Evolutionary conservation across 1,284 basidiomycete species (phyloP), one percentile per base, ranked within the genome.

Genomic region (Golubevia pallescens): DNA sequence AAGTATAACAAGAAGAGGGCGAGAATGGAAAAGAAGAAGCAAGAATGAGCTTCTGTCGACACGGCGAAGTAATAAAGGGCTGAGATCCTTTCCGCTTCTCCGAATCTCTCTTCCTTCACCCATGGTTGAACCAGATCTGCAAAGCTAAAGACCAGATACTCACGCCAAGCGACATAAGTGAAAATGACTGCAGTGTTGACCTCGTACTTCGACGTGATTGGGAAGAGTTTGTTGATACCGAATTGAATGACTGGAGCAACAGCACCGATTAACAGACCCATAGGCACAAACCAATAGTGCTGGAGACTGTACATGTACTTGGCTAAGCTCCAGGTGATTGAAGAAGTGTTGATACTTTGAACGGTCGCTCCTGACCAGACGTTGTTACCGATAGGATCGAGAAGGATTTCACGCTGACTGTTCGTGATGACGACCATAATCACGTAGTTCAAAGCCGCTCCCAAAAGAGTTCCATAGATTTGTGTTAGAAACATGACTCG

Each of bases 1-100:
- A 87, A 24, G 88, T 85, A 21, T 87, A 88, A 85, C 81, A 80
- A 77, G 20, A 51, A 59, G 16, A 13, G 21, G 1, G 54, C 66
- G 38, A 54, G 32, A 23, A 54, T 19, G 90, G 42, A 90, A 28
- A 28, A 28, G 28, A 28, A 28, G 28, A 28, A 28, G 28, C 28
- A 28, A 28, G 28, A 28, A 28, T 28, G 28, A 28, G 28, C 28
- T 28, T 28, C 28, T 28, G 28, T 28, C 28, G 28, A 28, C 28
- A 28, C 28, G 28, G 28, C 28, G 28, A 28, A 28, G 28, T 28
- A 28, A 28, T 28, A 28, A 28, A 28, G 28, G 28, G 28, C 28
- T 28, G 28, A 28, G 28, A 28, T 28, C 28, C 28, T 28, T 28
- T 28, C 28, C 28, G 28, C 28, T 28, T 28, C 28, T 28, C 28